Evolutionary conservation across 306 rosid genomes (phyloP), one percentile per base, ranked within the genome.

Genomic region (Prunus armeniaca): DNA sequence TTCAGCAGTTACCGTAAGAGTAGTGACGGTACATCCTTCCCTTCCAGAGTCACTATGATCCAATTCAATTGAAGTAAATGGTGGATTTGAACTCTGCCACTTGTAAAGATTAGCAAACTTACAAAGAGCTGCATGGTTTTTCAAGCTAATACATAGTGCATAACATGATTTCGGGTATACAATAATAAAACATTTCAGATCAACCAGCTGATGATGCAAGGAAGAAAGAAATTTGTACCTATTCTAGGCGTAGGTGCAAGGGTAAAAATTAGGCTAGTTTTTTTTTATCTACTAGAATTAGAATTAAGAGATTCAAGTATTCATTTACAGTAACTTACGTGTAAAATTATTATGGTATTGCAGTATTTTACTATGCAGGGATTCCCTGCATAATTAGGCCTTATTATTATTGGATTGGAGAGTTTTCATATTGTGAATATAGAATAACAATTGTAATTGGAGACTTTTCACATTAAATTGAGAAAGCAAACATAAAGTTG

Each of bases 41-140:
- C 99, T 87, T 84, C 99, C 99, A 73, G 99, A 95, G 86, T 95
- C 99, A 83, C 99, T 95, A 82, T 95, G 99, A 75, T 95, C 99
- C 87, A 95, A 86, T 84, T 95, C 97, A 78, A 95, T 89, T 75
- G 99, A 90, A 61, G 99, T 92, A 85, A 95, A 95, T 17, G 99
- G 99, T 58, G 99, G 99, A 83, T 95, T 92, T 77, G 97, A 95
- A 87, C 99, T 92, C 99, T 95, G 92, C 43, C 85, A 87, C 69
- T 82, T 19, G 55, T 46, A 73, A 9, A 55, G 56, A 61, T 80
- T 72, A 79, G 79, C 74, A 58, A 73, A 80, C 71, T 75, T 81
- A 78, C 54, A 49, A 73, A 78, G 66, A 38, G 56, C 47, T 52
- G 69, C 34, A 80, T 12, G 15, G 78, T 70, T 50, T 61, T 70